Evolutionary conservation across 2,329 filamentous ascomycete genomes (phyloP).

Genomic region (Chlorencoelia australis): DNA sequence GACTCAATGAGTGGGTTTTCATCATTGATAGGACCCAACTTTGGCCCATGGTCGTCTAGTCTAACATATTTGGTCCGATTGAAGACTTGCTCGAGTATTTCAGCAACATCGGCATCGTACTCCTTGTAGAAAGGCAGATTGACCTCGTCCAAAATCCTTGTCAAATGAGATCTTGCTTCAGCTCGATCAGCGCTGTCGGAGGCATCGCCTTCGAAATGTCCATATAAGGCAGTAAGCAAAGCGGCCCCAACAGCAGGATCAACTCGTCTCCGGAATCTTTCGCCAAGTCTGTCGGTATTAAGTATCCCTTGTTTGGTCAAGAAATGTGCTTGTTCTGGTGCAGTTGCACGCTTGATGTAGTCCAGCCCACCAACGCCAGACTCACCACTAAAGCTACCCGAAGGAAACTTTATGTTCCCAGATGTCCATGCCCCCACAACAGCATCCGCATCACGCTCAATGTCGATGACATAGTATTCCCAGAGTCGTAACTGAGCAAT

Average conservation of each 20-base stretch:
- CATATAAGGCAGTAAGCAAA: slow-evolving; percentile 57
- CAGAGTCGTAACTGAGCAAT: slow-evolving; percentile 71
- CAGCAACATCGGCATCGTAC: slow-evolving; percentile 73
- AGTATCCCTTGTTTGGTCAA: slow-evolving; percentile 55
- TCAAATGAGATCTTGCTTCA: slow-evolving; percentile 44
- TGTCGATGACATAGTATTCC: slow-evolving; percentile 86
- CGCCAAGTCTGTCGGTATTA: slow-evolving; percentile 66
- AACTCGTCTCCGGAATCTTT: slow-evolving; percentile 63
- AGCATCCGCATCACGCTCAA: slow-evolving; percentile 59
- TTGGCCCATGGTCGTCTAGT: slow-evolving; percentile 85
- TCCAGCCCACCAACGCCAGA: slow-evolving; percentile 40
- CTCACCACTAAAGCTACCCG: slow-evolving; percentile 40
- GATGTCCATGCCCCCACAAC: slow-evolving; percentile 62
- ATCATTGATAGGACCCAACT: slow-evolving; percentile 66
- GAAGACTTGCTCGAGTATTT: slow-evolving; percentile 83
- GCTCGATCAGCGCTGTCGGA: slow-evolving; percentile 39
- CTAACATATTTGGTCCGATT: slow-evolving; percentile 93
- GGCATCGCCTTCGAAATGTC: slow-evolving; percentile 49
- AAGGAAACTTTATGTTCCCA: slow-evolving; percentile 45
- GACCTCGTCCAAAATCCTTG: slow-evolving; percentile 64
- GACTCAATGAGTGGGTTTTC: slow-evolving; percentile 79
- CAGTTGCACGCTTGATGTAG: slow-evolving; percentile 41
- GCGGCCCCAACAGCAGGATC: slow-evolving; percentile 62
- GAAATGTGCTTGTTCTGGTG: slow-evolving; percentile 47
- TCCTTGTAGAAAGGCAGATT: slow-evolving; percentile 88